phyloP scores from a whole-genome alignment of 192 early-diverging fungal species.

The Pilaira anomala region DNA sequence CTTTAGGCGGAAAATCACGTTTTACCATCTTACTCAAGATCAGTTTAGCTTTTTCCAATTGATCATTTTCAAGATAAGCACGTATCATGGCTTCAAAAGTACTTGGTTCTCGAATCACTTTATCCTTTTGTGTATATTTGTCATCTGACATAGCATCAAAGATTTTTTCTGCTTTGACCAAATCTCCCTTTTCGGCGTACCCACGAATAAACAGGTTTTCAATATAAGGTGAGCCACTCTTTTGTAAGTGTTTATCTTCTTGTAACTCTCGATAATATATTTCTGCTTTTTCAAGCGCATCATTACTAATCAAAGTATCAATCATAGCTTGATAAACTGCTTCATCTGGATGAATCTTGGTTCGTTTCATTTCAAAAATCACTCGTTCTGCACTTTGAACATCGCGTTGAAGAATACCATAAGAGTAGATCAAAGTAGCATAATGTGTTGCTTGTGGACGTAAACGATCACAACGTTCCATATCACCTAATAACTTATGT shows the following conservation, averaged over 20 bases:
- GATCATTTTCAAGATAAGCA: slow-evolving; percentile 45
- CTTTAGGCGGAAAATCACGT: slow-evolving; percentile 42
- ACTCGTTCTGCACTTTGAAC: slow-evolving; percentile 40
- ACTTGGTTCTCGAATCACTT: slow-evolving; percentile 51
- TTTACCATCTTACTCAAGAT: slow-evolving; percentile 32
- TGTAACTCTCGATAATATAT: slow-evolving; percentile 40
- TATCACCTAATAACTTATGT: slow-evolving; percentile 40
- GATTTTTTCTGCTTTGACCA: slow-evolving; percentile 39
- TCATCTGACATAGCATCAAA: slow-evolving; percentile 51
- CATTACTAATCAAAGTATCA: slow-evolving; percentile 47
- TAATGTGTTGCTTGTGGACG: slow-evolving; percentile 47
- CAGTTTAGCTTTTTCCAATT: slow-evolving; percentile 34
- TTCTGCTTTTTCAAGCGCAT: slow-evolving; percentile 39
- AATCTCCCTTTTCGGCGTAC: slow-evolving; percentile 38
- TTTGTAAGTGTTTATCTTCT: slow-evolving; percentile 19
- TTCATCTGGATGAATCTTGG: slow-evolving; percentile 42
- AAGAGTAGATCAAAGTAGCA: slow-evolving; percentile 51
- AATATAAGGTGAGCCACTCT: slow-evolving; percentile 48
- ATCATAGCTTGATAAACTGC: slow-evolving; percentile 51
- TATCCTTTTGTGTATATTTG: slow-evolving; percentile 13
- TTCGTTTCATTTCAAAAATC: slow-evolving; percentile 39
- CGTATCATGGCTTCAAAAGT: slow-evolving; percentile 59
- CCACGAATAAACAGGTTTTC: slow-evolving; percentile 58
- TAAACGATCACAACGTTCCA: slow-evolving; percentile 36
- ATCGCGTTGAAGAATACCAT: slow-evolving; percentile 51